Evolutionary conservation across 148 eudicot species (phyloP).

Genomic region (Fagopyrum tataricum): DNA sequence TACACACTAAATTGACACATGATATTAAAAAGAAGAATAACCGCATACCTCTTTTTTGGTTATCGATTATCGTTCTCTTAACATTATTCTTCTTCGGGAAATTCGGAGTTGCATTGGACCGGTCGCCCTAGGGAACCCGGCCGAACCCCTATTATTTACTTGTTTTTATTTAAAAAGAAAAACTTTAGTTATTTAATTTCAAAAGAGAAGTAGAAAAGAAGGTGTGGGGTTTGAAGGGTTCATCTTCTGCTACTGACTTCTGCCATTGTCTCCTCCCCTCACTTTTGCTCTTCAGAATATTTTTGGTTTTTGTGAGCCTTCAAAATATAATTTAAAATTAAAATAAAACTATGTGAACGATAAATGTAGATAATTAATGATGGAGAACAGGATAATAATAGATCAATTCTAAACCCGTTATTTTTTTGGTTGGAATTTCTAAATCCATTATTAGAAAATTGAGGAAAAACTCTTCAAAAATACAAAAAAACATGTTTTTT

Average conservation of each 20-base stretch:
- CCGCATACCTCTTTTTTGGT: too few relatives aligned
- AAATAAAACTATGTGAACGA: background rate
- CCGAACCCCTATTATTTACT: background rate
- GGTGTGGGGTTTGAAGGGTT: constrained; percentile 6
- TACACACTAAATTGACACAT: background rate
- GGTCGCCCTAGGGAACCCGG: constrained; percentile 6
- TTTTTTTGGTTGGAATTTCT: too few relatives aligned
- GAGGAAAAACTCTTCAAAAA: too few relatives aligned
- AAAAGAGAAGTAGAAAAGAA: background rate
- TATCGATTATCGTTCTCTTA: background rate
- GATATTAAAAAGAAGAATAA: background rate
- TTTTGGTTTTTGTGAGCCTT: background rate
- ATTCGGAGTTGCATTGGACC: constrained; percentile 10
- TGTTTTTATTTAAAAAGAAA: background rate
- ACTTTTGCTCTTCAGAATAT: constrained; percentile 1
- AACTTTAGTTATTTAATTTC: background rate
- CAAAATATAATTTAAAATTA: background rate
- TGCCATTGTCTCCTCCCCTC: constrained; percentile 9
- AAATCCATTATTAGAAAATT: too few relatives aligned
- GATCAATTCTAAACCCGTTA: too few relatives aligned
- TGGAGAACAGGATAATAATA: too few relatives aligned
- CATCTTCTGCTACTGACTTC: constrained; percentile 12
- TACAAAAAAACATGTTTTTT: too few relatives aligned
- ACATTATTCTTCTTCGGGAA: background rate
- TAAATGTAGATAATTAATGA: too few relatives aligned